Base-by-base conservation (phyloP, 225 moss, liverwort and hornwort species). In the Marchantia paleacea region DNA sequence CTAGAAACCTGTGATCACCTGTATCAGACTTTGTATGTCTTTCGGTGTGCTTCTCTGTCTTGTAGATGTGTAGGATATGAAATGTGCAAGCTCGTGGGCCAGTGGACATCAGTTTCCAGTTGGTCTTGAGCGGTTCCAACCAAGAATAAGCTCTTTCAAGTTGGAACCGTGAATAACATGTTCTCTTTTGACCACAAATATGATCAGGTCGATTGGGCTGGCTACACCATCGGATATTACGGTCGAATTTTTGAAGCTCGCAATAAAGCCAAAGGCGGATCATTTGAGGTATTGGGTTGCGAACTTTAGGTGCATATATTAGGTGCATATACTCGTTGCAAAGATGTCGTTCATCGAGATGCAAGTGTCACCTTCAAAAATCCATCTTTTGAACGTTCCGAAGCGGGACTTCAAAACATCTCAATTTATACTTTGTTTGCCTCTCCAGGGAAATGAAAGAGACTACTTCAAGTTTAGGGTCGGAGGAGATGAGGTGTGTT, bases 191-290 rank as follows among this genome's bases (percentile, higher is more conserved):
- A 67, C 10, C 63, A 16, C 10, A 30, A n/a, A 28, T 30, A 13
- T 67, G 6, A 0, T 75, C 31, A 97, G 96, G 88, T 99, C 70
- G 99, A 99, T 78, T 99, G 99, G 99, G 99, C 92, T 81, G 95
- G 95, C 29, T 99, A 99, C 88, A 95, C 99, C 7, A 99, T 99
- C 49, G 99, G 99, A 76, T 99, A 99, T 79, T 99, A 99, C 58
- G 99, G 99, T 65, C 92, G 91, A 80, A 95, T 99, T 29, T 99
- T 99, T 80, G 94, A 99, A 90, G 99, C 99, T 83, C 95, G 95
- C 64, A 99, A 99, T 75, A 99, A 92, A 91, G 91, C 94, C 75
- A 99, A 95, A 82, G 99, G 95, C 82, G 95, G 99, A 80, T 95
- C 99, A 72, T 99, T 99, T 87, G 95, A 99, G 94, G 96, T 97